Percentiles rank a stretch among this genome's conserved stretches.
phyloP scores from a whole-genome alignment of 225 moss, liverwort and hornwort genomes.

The Pseudoscleropodium purum region DNA sequence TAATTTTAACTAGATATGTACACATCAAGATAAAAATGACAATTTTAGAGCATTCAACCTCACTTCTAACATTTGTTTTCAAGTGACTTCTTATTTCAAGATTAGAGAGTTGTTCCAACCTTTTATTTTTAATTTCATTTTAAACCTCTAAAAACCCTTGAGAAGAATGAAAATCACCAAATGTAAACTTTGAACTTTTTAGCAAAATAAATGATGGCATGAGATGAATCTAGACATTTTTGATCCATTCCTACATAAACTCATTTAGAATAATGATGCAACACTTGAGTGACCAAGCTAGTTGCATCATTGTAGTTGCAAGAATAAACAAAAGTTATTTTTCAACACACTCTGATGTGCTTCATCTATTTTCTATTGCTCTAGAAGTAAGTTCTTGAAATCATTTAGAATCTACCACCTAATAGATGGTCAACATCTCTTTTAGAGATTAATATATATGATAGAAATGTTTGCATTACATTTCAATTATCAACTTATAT shows the following conservation, averaged over 20 bases:
- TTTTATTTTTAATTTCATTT: not conserved
- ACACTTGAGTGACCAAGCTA: not conserved
- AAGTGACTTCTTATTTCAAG: not conserved
- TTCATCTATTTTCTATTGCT: not conserved
- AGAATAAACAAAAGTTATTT: not conserved
- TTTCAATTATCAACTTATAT: not conserved
- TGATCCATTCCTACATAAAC: accelerated
- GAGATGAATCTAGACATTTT: not conserved
- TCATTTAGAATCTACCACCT: not conserved
- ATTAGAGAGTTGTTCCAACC: not conserved
- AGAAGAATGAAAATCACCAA: accelerated
- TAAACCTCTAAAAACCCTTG: not conserved
- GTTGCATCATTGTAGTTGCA: not conserved
- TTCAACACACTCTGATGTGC: not conserved
- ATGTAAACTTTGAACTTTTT: not conserved
- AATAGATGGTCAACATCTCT: accelerated
- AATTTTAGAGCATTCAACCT: accelerated
- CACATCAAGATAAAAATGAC: not conserved
- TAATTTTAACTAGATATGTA: not conserved
- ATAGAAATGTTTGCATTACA: not conserved
- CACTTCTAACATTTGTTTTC: not conserved
- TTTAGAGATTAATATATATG: accelerated
- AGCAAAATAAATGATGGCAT: not conserved
- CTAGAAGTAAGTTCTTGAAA: not conserved
- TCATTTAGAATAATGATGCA: not conserved